Conservation (phyloP, 768 basidiomycete genomes). For the Candolleomyces aberdarensis region DNA sequence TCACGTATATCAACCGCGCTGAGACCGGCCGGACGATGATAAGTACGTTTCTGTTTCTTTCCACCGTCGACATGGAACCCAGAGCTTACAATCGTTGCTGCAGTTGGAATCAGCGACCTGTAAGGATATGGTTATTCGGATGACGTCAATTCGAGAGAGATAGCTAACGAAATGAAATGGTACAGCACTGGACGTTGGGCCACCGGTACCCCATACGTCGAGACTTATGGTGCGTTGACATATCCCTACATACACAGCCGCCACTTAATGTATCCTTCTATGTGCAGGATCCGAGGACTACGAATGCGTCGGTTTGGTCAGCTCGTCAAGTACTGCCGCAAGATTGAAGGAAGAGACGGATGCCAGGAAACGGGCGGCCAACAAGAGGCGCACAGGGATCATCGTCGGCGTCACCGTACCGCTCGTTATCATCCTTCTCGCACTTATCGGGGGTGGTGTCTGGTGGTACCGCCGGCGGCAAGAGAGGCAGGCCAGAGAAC, state of each 20-base stretch:
- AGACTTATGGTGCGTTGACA: slow-evolving; percentile 23
- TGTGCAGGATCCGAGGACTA: slow-evolving; percentile 25
- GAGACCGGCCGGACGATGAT: slow-evolving; percentile 33
- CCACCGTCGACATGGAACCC: not conserved
- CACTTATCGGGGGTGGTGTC: slow-evolving; percentile 15
- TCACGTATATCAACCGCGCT: slow-evolving; percentile 43
- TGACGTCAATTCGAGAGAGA: not conserved
- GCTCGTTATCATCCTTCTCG: slow-evolving; percentile 25
- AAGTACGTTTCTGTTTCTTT: slow-evolving; percentile 26
- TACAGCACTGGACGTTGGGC: slow-evolving; percentile 41
- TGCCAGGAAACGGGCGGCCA: not conserved
- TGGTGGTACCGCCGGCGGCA: slow-evolving; percentile 13
- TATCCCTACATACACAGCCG: not conserved
- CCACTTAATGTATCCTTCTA: not conserved
- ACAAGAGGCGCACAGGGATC: slow-evolving; percentile 17
- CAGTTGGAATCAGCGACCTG: slow-evolving; percentile 38
- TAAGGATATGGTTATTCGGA: slow-evolving; percentile 28
- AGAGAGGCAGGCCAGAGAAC: slow-evolving; percentile 1
- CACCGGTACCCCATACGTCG: slow-evolving; percentile 25
- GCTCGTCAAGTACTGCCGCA: slow-evolving; percentile 19
- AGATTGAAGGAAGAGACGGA: slow-evolving; percentile 9
- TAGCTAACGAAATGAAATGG: not conserved
- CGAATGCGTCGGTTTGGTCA: slow-evolving; percentile 26
- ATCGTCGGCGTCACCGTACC: slow-evolving; percentile 30
- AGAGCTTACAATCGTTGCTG: not conserved